Evolutionary conservation across 441 rosid genomes (phyloP).

Genomic region (Pelargonium citronellum): DNA sequence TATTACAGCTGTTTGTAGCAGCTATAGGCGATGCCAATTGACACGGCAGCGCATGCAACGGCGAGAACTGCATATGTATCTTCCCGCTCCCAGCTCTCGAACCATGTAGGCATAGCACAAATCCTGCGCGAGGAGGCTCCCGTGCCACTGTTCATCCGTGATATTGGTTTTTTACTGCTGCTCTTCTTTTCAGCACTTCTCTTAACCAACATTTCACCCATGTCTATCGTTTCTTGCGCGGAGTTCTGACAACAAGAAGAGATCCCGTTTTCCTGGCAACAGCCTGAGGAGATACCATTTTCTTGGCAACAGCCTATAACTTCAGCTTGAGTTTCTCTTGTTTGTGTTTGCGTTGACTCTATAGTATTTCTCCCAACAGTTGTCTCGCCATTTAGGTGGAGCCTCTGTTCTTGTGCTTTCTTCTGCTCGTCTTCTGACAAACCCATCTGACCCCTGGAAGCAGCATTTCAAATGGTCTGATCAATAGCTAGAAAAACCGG

Average conservation of each 20-base stretch:
- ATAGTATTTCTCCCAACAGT: slow-evolving; percentile 23
- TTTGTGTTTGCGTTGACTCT: slow-evolving; percentile 32
- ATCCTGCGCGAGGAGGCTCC: slow-evolving; percentile 35
- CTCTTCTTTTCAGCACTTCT: slow-evolving; percentile 49
- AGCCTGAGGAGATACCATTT: slow-evolving; percentile 16
- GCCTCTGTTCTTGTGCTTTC: slow-evolving; percentile 50
- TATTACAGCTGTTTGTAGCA: slow-evolving; percentile 66
- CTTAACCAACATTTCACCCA: slow-evolving; percentile 31
- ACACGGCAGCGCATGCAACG: slow-evolving; percentile 70
- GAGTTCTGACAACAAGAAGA: slow-evolving; percentile 47
- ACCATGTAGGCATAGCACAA: slow-evolving; percentile 65
- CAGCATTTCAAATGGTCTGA: slow-evolving; percentile 18
- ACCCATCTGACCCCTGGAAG: slow-evolving; percentile 91
- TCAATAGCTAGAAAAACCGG: background rate
- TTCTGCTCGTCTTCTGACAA: slow-evolving; percentile 72
- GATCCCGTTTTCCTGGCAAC: slow-evolving; percentile 66
- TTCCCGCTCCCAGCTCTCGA: slow-evolving; percentile 87
- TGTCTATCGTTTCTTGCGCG: slow-evolving; percentile 24
- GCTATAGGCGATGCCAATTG: slow-evolving; percentile 68
- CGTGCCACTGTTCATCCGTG: slow-evolving; percentile 37
- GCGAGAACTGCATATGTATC: slow-evolving; percentile 86
- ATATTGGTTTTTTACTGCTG: slow-evolving; percentile 30
- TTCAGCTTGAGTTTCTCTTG: slow-evolving; percentile 31
- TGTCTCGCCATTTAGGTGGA: slow-evolving; percentile 40
- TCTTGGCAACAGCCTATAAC: slow-evolving; percentile 1